Conservation (phyloP, 2,329 filamentous ascomycete species). For the Orbilia brochopaga region DNA sequence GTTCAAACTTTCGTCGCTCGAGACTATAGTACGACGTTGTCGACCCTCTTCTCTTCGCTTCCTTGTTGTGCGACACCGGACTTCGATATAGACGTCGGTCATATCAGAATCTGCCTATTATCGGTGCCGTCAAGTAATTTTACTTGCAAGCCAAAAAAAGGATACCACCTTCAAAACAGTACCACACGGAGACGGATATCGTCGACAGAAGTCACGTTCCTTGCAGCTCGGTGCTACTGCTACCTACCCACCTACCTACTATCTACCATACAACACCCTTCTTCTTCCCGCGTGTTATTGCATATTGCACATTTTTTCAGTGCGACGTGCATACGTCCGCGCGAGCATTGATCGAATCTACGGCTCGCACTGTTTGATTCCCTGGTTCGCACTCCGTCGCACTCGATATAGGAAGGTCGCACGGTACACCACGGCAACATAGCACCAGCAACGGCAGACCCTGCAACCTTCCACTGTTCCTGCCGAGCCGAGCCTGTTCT, state of each 20-base stretch:
- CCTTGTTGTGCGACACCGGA: too few species aligned
- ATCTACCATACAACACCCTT: too few species aligned
- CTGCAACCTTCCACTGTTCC: conserved; percentile 2
- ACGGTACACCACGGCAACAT: neutral
- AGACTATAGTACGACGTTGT: too few species aligned
- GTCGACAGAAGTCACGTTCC: conserved; percentile 4
- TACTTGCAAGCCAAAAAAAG: neutral
- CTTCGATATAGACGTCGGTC: too few species aligned
- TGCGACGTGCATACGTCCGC: neutral
- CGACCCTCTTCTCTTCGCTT: neutral
- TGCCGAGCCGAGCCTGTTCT: neutral
- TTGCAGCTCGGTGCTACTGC: neutral
- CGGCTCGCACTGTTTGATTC: neutral
- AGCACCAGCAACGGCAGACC: neutral
- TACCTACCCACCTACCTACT: neutral
- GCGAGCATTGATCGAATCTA: too few species aligned
- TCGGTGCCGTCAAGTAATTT: too few species aligned
- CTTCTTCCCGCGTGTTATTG: neutral
- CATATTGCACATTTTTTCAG: neutral
- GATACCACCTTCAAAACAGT: neutral
- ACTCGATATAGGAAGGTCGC: conserved; percentile 1
- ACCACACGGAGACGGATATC: neutral
- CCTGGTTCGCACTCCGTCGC: neutral
- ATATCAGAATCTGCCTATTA: too few species aligned
- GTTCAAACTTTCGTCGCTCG: too few species aligned